Evolutionary conservation across 768 basidiomycete species (phyloP).

Genomic region (Termitomyces sp.): DNA sequence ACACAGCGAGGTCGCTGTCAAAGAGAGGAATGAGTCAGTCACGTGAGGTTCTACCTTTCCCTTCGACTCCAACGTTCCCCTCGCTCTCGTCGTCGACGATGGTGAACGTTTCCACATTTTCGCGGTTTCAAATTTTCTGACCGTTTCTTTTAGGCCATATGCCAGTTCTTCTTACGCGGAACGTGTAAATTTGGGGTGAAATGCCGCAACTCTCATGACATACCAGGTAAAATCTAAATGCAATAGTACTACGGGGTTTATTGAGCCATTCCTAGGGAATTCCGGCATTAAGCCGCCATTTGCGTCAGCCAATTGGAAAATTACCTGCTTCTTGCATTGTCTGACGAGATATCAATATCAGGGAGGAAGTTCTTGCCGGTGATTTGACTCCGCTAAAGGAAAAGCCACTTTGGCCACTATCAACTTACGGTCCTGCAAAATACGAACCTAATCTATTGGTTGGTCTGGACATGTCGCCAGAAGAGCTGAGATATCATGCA

Average conservation of each 20-base stretch:
- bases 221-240: conserved; percentile 19
- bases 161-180: conserved; percentile 61
- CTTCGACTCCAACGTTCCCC: neutral
- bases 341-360: conserved; percentile 24
- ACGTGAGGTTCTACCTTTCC: neutral
- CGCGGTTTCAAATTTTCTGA: neutral
- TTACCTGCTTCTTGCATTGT: neutral
- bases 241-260: neutral
- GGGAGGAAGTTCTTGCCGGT: conserved; percentile 55
- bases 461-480: conserved; percentile 70
- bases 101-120: conserved; percentile 10
- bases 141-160: conserved; percentile 42
- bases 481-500: conserved; percentile 75
- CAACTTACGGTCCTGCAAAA: conserved; percentile 77
- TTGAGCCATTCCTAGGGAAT: conserved; percentile 5
- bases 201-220: conserved; percentile 54
- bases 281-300: conserved; percentile 30
- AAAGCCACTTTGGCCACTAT: conserved; percentile 76
- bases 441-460: conserved; percentile 61
- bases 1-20: neutral
- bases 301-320: conserved; percentile 4
- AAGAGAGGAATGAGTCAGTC: neutral
- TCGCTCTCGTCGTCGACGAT: conserved; percentile 4
- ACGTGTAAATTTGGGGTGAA: conserved; percentile 61
- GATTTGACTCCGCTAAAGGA: conserved; percentile 63